Evolutionary conservation across 495 filamentous ascomycete species (phyloP).

Genomic region (Trichoderma gamsii): DNA sequence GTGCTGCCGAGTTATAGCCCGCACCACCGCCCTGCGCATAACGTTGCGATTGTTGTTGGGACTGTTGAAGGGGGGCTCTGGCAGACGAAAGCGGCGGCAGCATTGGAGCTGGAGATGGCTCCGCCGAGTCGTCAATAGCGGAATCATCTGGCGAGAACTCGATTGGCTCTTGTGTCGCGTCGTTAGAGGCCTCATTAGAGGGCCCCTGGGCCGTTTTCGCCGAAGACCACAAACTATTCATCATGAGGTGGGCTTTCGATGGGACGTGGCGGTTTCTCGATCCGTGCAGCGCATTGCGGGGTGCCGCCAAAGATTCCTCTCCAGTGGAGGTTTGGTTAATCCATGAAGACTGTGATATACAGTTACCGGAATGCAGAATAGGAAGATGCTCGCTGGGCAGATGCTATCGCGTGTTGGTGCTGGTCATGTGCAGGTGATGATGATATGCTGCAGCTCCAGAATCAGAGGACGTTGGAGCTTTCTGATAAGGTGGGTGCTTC

Average conservation of each 20-base stretch:
- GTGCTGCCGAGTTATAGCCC: neutral
- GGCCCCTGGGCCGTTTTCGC: neutral
- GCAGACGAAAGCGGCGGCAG: slow-evolving; percentile 8
- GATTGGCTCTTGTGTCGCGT: neutral
- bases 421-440: neutral
- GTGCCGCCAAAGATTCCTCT: slow-evolving; percentile 6
- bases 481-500: neutral
- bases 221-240: slow-evolving; percentile 7
- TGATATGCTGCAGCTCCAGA: slow-evolving; percentile 4
- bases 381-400: neutral
- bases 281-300: neutral
- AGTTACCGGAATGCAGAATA: neutral
- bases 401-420: neutral
- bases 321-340: neutral
- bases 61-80: neutral
- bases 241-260: neutral
- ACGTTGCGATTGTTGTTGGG: neutral
- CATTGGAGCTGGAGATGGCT: neutral
- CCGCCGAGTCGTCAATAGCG: neutral
- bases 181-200: neutral
- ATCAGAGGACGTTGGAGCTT: neutral
- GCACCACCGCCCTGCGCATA: neutral
- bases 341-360: neutral
- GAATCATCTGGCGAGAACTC: neutral
- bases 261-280: slow-evolving; percentile 3